Evolutionary conservation across 139 green algal genomes (phyloP).

Genomic region (Pseudopediastrum boryanum): DNA sequence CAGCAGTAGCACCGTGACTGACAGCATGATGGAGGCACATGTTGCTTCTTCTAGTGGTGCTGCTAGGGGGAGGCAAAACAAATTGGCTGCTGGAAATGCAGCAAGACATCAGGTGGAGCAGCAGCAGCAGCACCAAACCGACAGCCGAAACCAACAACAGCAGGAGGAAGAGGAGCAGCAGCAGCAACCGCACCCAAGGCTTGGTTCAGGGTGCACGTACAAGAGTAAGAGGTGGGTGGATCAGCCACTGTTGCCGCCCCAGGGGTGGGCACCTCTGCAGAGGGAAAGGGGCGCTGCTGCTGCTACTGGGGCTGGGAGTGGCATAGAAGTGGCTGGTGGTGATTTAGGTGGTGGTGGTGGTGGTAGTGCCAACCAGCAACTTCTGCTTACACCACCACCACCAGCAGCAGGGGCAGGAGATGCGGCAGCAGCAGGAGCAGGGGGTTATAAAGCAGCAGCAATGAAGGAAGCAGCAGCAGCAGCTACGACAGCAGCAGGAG

Average conservation of each 20-base stretch:
- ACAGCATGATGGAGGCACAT: not conserved
- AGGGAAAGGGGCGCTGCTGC: no score
- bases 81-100: not conserved
- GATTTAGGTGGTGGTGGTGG: not conserved
- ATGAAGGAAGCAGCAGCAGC: not conserved
- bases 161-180: not conserved
- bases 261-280: no score
- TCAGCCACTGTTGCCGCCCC: not conserved
- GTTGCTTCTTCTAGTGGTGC: no score
- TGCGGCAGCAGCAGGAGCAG: not conserved
- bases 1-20: not conserved
- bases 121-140: constrained; percentile 7
- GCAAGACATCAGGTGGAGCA: not conserved
- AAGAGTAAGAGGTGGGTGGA: not conserved
- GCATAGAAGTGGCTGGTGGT: not conserved
- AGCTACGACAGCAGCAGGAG: constrained; percentile 11
- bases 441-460: not conserved
- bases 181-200: not conserved
- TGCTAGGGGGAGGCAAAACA: not conserved
- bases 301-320: not conserved
- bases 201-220: no score
- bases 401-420: not conserved
- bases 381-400: not conserved
- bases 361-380: not conserved
- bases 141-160: not conserved